Conservation (phyloP, 441 rosid genomes). For the Manihot esculenta region DNA sequence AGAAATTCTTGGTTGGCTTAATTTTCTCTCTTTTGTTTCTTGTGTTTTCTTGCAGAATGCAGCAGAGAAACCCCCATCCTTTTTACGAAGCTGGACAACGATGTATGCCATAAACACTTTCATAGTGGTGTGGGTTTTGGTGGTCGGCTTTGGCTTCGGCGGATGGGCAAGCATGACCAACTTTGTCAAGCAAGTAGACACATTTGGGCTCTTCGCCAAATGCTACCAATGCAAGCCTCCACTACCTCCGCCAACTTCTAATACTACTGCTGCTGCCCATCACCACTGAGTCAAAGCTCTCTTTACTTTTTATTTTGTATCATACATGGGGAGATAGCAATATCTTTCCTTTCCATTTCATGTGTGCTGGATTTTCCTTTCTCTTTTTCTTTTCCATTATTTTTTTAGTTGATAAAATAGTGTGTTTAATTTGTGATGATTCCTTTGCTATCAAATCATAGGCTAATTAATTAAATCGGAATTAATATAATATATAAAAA, state of each 20-base stretch:
- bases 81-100: slow-evolving; percentile 88
- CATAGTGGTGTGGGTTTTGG: slow-evolving; percentile 71
- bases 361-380: slow-evolving; percentile 54
- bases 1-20: no score
- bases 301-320: slow-evolving; percentile 37
- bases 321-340: slow-evolving; percentile 44
- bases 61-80: slow-evolving; percentile 90
- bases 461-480: slow-evolving; percentile 37
- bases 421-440: slow-evolving; percentile 52
- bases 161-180: slow-evolving; percentile 98
- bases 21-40: neutral
- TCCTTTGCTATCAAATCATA: slow-evolving; percentile 44
- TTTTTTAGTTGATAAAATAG: slow-evolving; percentile 39
- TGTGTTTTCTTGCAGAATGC: slow-evolving; percentile 62
- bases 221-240: slow-evolving; percentile 95
- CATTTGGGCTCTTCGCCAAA: slow-evolving; percentile 92
- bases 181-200: slow-evolving; percentile 76
- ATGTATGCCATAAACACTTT: slow-evolving; percentile 74
- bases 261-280: slow-evolving; percentile 11
- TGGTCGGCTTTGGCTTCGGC: slow-evolving; percentile 96
- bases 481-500: slow-evolving; percentile 12
- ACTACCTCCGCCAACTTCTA: slow-evolving; percentile 40
- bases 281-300: slow-evolving; percentile 38
- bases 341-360: slow-evolving; percentile 36
- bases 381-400: neutral